Base-by-base conservation (phyloP, 441 rosid species). In the Hura crepitans region DNA sequence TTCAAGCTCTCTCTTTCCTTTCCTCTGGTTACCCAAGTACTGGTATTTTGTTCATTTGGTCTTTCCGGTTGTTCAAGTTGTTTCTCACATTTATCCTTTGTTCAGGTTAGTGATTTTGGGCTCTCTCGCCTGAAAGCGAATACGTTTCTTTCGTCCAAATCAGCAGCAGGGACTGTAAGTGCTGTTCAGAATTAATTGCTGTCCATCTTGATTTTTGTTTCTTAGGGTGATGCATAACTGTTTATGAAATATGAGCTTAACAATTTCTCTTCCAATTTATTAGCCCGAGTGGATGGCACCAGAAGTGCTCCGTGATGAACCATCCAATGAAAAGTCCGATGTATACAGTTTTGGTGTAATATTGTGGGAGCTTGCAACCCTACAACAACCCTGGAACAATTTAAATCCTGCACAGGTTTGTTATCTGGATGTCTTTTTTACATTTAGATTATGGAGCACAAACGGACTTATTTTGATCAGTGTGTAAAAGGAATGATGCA, bases 241-340 rank as follows among this genome's bases (percentile, higher is more conserved):
- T 65, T 61, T 42, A 4, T 27, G 47, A 57, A 60, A 49, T 62
- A 43, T 51, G n/a, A 68, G 55, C 72, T 68, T 68, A 66, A 67
- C 25, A 28, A 57, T 57, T 23, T 67, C 71, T 72, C 22, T 72
- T 75, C 64, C 51, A 39, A 80, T 75, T 68, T 76, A 22, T 81
- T 77, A 96, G 99, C 98, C 99, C 49, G 99, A 93, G 83, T 96
- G 99, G 99, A 96, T 96, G 99, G 98, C 99, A 73, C 99, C 99
- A 59, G 99, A 96, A 85, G 97, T 96, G 66, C 91, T 96, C 17
- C 86, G 98, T 43, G 98, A 90, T 60, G 98, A 93, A 76, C 98
- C 87, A 72, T 96, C 99, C 47, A 93, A 96, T 75, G 99, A 96
- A 68, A 96, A 96, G 79, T 89, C 99, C 20, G 99, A 96, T 53